phyloP scores from a whole-genome alignment of 257 asterid species.

The Euphrasia confusa region DNA sequence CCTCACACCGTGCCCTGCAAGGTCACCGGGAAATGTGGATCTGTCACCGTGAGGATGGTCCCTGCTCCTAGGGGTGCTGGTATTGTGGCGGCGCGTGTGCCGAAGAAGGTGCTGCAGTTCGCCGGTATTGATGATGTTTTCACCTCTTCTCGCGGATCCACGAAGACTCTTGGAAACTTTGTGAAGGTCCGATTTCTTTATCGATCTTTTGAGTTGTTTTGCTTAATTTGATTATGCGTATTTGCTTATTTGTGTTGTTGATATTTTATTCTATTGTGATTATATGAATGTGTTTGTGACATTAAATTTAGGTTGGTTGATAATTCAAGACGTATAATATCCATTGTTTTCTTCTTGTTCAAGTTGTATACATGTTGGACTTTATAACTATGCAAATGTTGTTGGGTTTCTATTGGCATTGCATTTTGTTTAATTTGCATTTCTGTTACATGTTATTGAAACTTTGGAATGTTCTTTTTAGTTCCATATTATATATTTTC shows the following conservation, averaged over 20 bases:
- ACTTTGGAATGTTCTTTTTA: no score
- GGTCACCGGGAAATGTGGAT: conserved; percentile 90
- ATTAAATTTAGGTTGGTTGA: no score
- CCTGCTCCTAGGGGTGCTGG: conserved; percentile 96
- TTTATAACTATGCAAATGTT: no score
- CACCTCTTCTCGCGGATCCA: conserved; percentile 83
- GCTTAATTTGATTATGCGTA: background rate
- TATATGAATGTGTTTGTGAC: no score
- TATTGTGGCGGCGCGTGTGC: conserved; percentile 88
- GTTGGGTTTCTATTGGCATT: no score
- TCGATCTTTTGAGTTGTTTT: background rate
- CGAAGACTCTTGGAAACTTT: conserved; percentile 85
- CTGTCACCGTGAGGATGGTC: conserved; percentile 86
- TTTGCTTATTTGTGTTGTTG: background rate
- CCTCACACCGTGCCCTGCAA: conserved; percentile 89
- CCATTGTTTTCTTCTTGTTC: no score
- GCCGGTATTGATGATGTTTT: conserved; percentile 91
- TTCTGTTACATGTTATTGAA: no score
- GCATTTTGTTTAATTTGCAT: no score
- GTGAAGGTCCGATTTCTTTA: conserved; percentile 52
- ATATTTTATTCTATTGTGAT: no score
- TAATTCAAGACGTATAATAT: no score
- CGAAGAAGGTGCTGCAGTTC: conserved; percentile 83
- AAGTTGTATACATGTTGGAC: no score
- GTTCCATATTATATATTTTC: no score